Conservation (phyloP, 306 rosid species). For the Arachis stenosperma region DNA sequence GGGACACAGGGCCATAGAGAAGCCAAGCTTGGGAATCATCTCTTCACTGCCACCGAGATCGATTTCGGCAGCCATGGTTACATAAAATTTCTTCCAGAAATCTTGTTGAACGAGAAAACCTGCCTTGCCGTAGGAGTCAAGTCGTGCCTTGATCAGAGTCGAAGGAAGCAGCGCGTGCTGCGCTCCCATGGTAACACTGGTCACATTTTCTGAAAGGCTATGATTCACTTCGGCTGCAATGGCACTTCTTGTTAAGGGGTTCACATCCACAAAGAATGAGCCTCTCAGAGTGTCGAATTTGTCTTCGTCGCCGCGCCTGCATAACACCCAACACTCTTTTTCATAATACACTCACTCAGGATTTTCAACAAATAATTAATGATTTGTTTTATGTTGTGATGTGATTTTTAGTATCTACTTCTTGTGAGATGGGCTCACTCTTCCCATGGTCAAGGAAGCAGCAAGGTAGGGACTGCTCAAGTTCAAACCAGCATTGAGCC, state of each 20-base stretch:
- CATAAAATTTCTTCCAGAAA: constrained; percentile 50
- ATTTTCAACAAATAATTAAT: background rate
- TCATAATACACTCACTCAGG: too few relatives aligned
- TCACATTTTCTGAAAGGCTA: constrained; percentile 1
- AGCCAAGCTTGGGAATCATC: constrained; percentile 55
- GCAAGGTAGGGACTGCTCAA: constrained; percentile 21
- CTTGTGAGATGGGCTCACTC: constrained; percentile 15
- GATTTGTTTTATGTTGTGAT: background rate
- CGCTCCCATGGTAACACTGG: constrained; percentile 7
- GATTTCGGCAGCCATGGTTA: constrained; percentile 64
- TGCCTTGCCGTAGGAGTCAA: constrained; percentile 54
- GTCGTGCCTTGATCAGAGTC: constrained; percentile 55
- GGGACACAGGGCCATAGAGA: constrained; percentile 62
- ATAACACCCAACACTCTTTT: background rate
- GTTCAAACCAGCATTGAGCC: constrained; percentile 18
- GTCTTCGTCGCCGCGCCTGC: constrained; percentile 25
- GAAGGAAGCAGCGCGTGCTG: constrained; percentile 47
- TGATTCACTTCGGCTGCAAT: constrained; percentile 32
- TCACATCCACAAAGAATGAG: constrained; percentile 27
- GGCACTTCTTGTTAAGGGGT: constrained; percentile 25
- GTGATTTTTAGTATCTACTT: background rate
- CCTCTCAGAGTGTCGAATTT: constrained; percentile 8
- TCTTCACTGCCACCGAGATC: constrained; percentile 41
- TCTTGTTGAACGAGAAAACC: constrained; percentile 61
- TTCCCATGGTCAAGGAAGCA: constrained; percentile 26